Conservation (phyloP, 2,329 filamentous ascomycete genomes). For the Colletotrichum sp. region DNA sequence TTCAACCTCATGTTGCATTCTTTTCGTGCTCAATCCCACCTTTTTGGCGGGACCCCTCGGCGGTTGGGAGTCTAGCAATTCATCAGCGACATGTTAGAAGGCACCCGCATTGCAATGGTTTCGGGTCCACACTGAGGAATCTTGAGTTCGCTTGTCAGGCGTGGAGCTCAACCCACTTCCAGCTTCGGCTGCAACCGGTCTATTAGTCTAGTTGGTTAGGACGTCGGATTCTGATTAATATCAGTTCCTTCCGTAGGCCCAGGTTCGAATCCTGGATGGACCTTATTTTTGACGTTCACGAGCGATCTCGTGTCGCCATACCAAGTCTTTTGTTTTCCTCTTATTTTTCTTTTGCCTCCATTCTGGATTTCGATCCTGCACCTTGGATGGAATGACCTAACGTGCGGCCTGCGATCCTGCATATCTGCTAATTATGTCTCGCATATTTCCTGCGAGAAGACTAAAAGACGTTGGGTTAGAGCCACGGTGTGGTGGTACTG, state of each 20-base stretch:
- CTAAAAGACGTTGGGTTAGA: not conserved
- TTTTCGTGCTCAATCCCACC: not conserved
- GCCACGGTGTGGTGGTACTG: not conserved
- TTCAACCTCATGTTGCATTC: not conserved
- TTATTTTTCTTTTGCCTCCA: not conserved
- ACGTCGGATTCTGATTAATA: constrained; percentile 18
- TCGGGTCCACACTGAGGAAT: not conserved
- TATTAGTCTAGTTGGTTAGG: constrained; percentile 23
- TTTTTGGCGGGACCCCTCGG: not conserved
- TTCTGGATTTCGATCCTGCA: not conserved
- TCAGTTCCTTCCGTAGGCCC: constrained; percentile 16
- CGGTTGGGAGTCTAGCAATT: not conserved
- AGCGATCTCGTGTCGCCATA: not conserved
- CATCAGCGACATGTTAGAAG: not conserved
- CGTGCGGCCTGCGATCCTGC: not conserved
- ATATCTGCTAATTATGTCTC: not conserved
- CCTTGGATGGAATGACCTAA: not conserved
- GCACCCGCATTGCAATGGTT: not conserved
- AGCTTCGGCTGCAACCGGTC: not conserved
- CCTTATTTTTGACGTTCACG: not conserved
- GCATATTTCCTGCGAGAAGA: not conserved
- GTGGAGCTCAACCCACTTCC: accelerated
- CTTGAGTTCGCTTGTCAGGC: not conserved
- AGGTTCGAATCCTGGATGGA: constrained; percentile 23
- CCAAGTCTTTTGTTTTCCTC: not conserved